Evolutionary conservation across 352 stramenopile species (phyloP).

Genomic region (Phytophthora macrochlamydospora): DNA sequence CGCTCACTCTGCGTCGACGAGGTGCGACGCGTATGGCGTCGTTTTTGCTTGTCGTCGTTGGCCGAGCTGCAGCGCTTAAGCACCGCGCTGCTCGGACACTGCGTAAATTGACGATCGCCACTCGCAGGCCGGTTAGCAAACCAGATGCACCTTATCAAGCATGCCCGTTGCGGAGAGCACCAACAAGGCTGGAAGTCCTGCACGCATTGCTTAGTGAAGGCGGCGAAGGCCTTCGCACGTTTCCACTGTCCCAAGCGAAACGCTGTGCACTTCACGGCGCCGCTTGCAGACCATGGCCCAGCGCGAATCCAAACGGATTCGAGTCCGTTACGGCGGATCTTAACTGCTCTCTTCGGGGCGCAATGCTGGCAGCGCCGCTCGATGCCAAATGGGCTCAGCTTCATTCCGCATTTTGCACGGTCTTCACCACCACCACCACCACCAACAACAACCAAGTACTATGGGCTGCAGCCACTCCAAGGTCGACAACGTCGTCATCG

Average conservation of each 20-base stretch:
- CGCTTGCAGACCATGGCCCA: conserved; percentile 16
- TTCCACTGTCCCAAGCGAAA: neutral
- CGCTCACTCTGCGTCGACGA: too few species aligned
- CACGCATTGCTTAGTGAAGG: neutral
- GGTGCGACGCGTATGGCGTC: too few species aligned
- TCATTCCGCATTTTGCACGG: conserved; percentile 38
- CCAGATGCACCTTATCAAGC: neutral
- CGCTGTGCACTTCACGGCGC: conserved; percentile 13
- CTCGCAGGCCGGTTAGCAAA: too few species aligned
- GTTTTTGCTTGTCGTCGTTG: neutral
- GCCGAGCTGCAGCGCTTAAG: neutral
- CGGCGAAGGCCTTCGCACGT: neutral
- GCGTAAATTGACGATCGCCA: too few species aligned
- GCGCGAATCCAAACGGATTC: neutral
- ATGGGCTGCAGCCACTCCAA: conserved; percentile 79
- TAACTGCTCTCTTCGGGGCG: neutral
- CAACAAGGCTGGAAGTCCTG: neutral
- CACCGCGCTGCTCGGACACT: too few species aligned
- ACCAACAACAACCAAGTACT: conserved; percentile 3
- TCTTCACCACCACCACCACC: conserved; percentile 5
- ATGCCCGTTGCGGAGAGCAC: neutral
- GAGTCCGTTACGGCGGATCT: conserved; percentile 4
- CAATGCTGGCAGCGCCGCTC: neutral
- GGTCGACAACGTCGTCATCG: conserved; percentile 50
- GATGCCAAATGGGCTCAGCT: neutral